These are phyloP conservation scores for Striga asiatica DNA, from an alignment of 257 asterid genomes.

Conservation along the genomic window DNA sequence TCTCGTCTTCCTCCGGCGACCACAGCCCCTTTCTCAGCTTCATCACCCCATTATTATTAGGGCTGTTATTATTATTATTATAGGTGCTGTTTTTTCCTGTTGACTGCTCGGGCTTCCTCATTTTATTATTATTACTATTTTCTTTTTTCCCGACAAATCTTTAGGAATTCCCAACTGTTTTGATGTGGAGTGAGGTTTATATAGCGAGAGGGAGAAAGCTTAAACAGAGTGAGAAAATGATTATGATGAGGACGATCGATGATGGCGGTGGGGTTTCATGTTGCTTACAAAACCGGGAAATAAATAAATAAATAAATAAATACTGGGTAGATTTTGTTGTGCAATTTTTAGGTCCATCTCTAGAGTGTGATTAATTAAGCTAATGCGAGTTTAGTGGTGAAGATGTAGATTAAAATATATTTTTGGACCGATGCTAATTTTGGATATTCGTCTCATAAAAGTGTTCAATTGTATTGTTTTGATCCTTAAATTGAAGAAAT, in stretches of 20 bases:
- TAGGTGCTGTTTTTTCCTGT: constrained; percentile 1
- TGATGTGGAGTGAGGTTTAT: constrained; percentile 31
- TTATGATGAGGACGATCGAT: constrained; percentile 34
- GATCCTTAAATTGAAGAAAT: no score
- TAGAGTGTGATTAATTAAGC: no score
- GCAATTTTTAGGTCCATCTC: no score
- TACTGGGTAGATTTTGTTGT: no score
- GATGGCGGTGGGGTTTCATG: constrained; percentile 50
- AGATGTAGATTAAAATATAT: no score
- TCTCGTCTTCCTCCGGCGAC: constrained; percentile 89
- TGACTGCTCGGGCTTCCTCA: constrained; percentile 28
- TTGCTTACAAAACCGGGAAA: constrained; percentile 54
- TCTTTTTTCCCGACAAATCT: no score
- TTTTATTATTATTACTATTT: background rate
- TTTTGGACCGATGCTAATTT: no score
- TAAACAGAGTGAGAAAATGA: constrained; percentile 30
- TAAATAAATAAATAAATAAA: no score
- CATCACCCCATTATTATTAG: background rate
- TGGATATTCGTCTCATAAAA: no score
- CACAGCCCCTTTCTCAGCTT: constrained; percentile 70
- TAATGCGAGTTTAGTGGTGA: no score
- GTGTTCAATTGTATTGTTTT: no score
- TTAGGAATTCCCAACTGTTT: constrained; percentile 25
- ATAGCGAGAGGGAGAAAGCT: constrained; percentile 8
- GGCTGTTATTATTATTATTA: background rate